Evolutionary conservation across 306 rosid genomes (phyloP).

Genomic region (Prunus mume): DNA sequence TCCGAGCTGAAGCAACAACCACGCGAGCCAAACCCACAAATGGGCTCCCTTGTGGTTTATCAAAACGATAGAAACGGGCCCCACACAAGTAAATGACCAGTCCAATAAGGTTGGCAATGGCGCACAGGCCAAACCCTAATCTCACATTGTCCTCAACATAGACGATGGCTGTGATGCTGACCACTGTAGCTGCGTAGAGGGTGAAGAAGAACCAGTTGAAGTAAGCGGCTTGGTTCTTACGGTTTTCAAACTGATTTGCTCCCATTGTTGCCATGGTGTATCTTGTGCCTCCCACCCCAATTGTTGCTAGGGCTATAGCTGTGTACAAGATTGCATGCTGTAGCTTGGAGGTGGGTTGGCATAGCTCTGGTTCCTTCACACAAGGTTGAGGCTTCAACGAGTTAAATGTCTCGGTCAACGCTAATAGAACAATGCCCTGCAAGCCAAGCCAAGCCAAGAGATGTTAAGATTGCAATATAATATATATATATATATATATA

Average conservation of each 20-base stretch:
- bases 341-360: constrained; percentile 27
- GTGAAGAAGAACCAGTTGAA: constrained; percentile 52
- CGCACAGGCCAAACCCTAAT: constrained; percentile 43
- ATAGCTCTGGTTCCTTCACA: constrained; percentile 19
- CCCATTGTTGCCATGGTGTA: constrained; percentile 51
- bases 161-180: constrained; percentile 27
- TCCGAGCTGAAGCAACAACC: constrained; percentile 36
- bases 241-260: constrained; percentile 43
- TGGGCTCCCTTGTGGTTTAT: constrained; percentile 34
- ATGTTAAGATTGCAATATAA: background rate
- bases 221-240: constrained; percentile 28
- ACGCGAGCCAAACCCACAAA: constrained; percentile 36
- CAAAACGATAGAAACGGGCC: constrained; percentile 29
- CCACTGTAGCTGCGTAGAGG: constrained; percentile 10
- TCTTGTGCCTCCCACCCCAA: constrained; percentile 52
- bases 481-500: too few relatives aligned
- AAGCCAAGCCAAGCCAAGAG: background rate
- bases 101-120: constrained; percentile 24
- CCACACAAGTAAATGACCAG: constrained; percentile 31
- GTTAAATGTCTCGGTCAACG: constrained; percentile 18
- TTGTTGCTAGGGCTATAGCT: constrained; percentile 23
- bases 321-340: constrained; percentile 35
- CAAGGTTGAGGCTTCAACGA: constrained; percentile 40
- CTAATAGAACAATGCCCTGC: constrained; percentile 37
- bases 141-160: constrained; percentile 40